phyloP scores from a whole-genome alignment of 2,329 filamentous ascomycete species.

The Aureobasidium sp. region DNA sequence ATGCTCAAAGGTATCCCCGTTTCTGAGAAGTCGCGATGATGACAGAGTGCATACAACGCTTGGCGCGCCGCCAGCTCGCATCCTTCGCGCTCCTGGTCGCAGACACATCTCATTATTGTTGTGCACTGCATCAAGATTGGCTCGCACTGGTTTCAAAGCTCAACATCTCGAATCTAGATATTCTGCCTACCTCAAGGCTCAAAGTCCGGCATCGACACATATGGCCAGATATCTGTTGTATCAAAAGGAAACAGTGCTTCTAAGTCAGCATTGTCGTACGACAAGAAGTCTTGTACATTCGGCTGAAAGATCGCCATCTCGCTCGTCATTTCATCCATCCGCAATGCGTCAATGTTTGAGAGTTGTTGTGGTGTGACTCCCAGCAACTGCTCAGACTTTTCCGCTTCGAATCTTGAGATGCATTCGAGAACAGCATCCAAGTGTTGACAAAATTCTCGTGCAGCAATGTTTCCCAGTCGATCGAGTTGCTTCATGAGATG shows the following conservation, averaged over 20 bases:
- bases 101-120: not conserved
- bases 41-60: slow-evolving; percentile 2
- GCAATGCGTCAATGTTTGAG: not conserved
- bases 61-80: not conserved
- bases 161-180: not conserved
- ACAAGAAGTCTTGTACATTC: slow-evolving; percentile 12
- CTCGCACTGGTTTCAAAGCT: not conserved
- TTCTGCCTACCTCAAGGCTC: not conserved
- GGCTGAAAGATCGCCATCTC: slow-evolving; percentile 12
- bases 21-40: not conserved
- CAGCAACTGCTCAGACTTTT: not conserved
- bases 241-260: slow-evolving; percentile 1
- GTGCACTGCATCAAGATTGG: no score
- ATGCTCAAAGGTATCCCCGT: not conserved
- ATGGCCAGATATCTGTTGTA: slow-evolving; percentile 3
- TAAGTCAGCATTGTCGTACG: slow-evolving; percentile 2
- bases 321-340: slow-evolving; percentile 5
- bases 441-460: slow-evolving; percentile 36
- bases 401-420: not conserved
- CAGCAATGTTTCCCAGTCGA: slow-evolving; percentile 36
- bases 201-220: slow-evolving; percentile 6
- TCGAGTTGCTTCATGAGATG: slow-evolving; percentile 36
- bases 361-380: not conserved
- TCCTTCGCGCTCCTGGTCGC: not conserved
- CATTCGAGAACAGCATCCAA: slow-evolving; percentile 26